Evolutionary conservation across 2,329 filamentous ascomycete genomes (phyloP), one percentile per base, ranked within the genome.

Genomic region (Macrophomina tecta): DNA sequence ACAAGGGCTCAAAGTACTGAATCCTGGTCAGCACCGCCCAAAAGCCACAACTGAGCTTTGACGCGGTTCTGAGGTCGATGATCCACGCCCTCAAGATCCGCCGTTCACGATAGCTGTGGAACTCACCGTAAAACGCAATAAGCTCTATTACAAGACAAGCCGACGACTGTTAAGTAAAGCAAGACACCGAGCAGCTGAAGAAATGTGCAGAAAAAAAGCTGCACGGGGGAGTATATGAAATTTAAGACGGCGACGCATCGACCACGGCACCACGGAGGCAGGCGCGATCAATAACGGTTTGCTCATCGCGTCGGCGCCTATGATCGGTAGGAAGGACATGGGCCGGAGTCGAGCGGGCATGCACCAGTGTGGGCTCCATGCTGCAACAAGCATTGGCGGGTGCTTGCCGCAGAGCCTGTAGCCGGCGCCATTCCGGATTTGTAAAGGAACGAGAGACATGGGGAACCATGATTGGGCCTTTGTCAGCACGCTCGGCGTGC

Each of bases 371-470:
- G 38, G 11, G 18, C 18, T 45, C 38, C 30, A 45, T 52, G 32
- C 32, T 40, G 32, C n/a, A 65, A 53, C 38, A 65, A 56, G 40
- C 63, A 65, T 56, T 55, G 63, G 51, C 51, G 38, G 49, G 32
- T 56, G 63, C 63, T 56, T 65, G 51, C 63, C 63, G 63, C 32
- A 28, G 40, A 56, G 63, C 38, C 51, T 48, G 63, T 48, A 49
- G n/a, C 58, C 42, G 58, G 46, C 48, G 23, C 61, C 61, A 53
- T 64, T 5, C 61, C 48, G 9, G 8, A 53, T 36, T 9, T 4
- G 58, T 36, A 45, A 16, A 62, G 38, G 34, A 16, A 38, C 23
- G 40, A 16, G 4, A 36, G 30, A 14, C 5, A n/a, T 11, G 36
- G 34, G 18, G 8, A 23, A 42, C 36, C 36, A 30, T 42, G 23